Evolutionary conservation across 257 asterid genomes (phyloP).

Genomic region (Coffea canephora): DNA sequence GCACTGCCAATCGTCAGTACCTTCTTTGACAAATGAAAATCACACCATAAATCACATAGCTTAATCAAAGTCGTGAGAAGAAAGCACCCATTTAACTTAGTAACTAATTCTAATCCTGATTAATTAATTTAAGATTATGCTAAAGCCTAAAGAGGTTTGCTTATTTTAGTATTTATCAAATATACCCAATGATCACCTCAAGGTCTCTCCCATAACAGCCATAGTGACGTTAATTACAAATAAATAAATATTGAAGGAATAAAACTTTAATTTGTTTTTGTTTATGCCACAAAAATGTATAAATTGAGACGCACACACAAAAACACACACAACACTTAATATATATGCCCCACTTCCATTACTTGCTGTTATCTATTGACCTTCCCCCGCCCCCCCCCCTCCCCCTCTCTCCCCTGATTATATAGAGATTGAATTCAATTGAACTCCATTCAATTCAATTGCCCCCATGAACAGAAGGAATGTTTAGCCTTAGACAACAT

Average conservation of each 20-base stretch:
- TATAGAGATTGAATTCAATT: slow-evolving; percentile 21
- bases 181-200: slow-evolving; percentile 23
- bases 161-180: background rate
- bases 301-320: slow-evolving; percentile 24
- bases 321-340: slow-evolving; percentile 25
- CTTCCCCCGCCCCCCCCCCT: slow-evolving; percentile 8
- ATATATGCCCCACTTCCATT: slow-evolving; percentile 41
- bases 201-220: slow-evolving; percentile 28
- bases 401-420: slow-evolving; percentile 2
- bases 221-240: slow-evolving; percentile 30
- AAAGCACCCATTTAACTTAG: slow-evolving; percentile 5
- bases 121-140: slow-evolving; percentile 8
- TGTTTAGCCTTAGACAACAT: slow-evolving; percentile 2
- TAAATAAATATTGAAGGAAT: background rate
- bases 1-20: slow-evolving; percentile 24
- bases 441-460: slow-evolving; percentile 17
- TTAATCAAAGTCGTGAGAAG: slow-evolving; percentile 3
- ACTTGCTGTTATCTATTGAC: slow-evolving; percentile 24
- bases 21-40: slow-evolving; percentile 18
- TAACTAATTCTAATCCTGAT: slow-evolving; percentile 21
- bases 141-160: background rate
- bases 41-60: slow-evolving; percentile 2
- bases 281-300: background rate
- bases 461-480: slow-evolving; percentile 21
- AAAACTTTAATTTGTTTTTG: slow-evolving; percentile 1